Evolutionary conservation across 257 asterid genomes (phyloP).

Genomic region (Verbena officinalis): DNA sequence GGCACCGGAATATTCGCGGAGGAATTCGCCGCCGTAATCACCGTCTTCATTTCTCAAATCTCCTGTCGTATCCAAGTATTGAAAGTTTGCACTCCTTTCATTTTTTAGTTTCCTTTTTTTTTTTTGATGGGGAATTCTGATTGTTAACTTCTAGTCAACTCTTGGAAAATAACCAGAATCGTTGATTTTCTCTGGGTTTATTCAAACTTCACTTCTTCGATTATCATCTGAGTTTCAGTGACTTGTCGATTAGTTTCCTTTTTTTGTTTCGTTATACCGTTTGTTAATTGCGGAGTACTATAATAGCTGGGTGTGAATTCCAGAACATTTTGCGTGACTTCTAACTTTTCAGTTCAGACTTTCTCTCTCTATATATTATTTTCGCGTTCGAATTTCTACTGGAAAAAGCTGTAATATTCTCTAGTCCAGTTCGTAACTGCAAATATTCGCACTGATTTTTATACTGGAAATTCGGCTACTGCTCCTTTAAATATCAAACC

Average conservation of each 20-base stretch:
- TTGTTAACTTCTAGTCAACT: constrained; percentile 1
- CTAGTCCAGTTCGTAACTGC: not conserved
- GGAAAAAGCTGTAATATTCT: not conserved
- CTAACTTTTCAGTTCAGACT: not conserved
- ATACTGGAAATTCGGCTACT: not conserved
- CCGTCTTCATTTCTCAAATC: not conserved
- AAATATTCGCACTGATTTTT: not conserved
- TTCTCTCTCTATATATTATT: not conserved
- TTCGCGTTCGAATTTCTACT: not conserved
- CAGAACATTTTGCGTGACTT: not conserved
- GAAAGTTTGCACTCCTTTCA: not conserved
- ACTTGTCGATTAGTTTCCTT: too few relatives aligned
- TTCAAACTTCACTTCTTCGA: not conserved
- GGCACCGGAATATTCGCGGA: constrained; percentile 34
- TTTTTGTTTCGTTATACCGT: not conserved
- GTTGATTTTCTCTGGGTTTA: not conserved
- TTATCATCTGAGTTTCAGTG: not conserved
- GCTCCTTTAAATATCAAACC: not conserved
- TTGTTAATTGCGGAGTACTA: not conserved
- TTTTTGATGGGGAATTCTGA: not conserved
- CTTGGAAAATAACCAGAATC: not conserved
- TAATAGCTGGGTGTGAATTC: constrained; percentile 3
- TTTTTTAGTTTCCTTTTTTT: not conserved
- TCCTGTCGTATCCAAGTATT: not conserved
- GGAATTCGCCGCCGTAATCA: not conserved